phyloP scores from a whole-genome alignment of 1,284 basidiomycete species.

The Mycosarcoma maydis region DNA sequence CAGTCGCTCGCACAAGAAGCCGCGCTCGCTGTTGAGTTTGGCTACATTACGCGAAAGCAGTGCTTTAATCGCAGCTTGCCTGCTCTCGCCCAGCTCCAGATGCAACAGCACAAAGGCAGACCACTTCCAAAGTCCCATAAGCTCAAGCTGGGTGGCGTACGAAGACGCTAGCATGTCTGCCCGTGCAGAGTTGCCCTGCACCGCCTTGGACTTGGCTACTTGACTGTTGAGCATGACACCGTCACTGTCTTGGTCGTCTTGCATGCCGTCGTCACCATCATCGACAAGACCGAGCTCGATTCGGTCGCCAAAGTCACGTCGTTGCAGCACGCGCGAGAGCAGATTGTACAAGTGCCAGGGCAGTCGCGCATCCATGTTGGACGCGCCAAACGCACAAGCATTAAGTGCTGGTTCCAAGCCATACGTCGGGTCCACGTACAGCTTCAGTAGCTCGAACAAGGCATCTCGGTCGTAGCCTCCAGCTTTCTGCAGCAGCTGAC shows the following conservation, averaged over 20 bases:
- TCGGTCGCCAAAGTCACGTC: slow-evolving; percentile 87
- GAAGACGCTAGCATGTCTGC: slow-evolving; percentile 84
- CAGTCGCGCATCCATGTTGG: slow-evolving; percentile 81
- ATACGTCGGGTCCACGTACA: slow-evolving; percentile 73
- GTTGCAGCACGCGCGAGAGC: slow-evolving; percentile 80
- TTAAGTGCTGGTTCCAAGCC: slow-evolving; percentile 71
- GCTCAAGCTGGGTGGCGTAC: slow-evolving; percentile 89
- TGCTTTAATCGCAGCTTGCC: slow-evolving; percentile 82
- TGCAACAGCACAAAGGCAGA: slow-evolving; percentile 90
- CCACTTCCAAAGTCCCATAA: slow-evolving; percentile 81
- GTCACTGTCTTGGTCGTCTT: slow-evolving; percentile 66
- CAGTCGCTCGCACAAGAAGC: slow-evolving; percentile 79
- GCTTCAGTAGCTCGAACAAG: slow-evolving; percentile 82
- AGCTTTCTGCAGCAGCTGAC: slow-evolving; percentile 45
- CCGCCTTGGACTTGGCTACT: slow-evolving; percentile 1
- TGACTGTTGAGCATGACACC: slow-evolving; percentile 72
- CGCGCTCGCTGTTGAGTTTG: slow-evolving; percentile 75
- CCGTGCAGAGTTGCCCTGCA: slow-evolving; percentile 69
- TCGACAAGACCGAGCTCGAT: slow-evolving; percentile 65
- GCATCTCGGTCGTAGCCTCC: slow-evolving; percentile 72
- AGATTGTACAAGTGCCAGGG: slow-evolving; percentile 94
- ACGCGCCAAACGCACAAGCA: slow-evolving; percentile 80
- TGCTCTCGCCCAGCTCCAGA: slow-evolving; percentile 75
- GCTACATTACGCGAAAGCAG: slow-evolving; percentile 80
- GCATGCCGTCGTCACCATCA: slow-evolving; percentile 62